phyloP scores from a whole-genome alignment of 805 yeast species.

The Zygosaccharomyces bailii region DNA sequence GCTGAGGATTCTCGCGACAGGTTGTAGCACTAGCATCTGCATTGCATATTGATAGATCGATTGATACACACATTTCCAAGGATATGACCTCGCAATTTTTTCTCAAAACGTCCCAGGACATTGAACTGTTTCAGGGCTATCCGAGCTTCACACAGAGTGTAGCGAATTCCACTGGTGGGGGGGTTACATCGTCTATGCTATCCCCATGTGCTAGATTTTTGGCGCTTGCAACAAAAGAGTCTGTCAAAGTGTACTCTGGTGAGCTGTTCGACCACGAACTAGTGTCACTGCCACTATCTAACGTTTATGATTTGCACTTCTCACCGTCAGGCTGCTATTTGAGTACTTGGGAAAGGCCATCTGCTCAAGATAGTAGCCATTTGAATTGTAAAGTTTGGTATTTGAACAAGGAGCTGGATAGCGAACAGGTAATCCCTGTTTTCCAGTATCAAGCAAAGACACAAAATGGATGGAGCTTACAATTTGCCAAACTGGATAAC shows the following conservation, averaged over 20 bases:
- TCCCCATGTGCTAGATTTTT: conserved; percentile 38
- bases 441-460: conserved; percentile 67
- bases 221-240: conserved; percentile 31
- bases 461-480: conserved; percentile 76
- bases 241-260: conserved; percentile 31
- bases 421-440: conserved; percentile 18
- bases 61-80: conserved; percentile 13
- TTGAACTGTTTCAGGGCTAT: conserved; percentile 37
- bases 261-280: conserved; percentile 24
- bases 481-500: conserved; percentile 36
- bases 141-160: conserved; percentile 30
- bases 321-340: conserved; percentile 84
- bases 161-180: conserved; percentile 20
- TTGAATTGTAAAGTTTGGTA: conserved; percentile 80
- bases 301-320: conserved; percentile 77
- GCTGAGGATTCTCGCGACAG: neutral
- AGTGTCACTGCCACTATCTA: conserved; percentile 42
- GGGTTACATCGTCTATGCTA: conserved; percentile 28
- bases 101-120: conserved; percentile 34
- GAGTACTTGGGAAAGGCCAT: conserved; percentile 88
- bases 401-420: conserved; percentile 46
- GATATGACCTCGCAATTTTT: conserved; percentile 37
- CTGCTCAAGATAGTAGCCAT: conserved; percentile 63
- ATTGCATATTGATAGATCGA: conserved; percentile 6
- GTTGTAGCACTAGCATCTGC: conserved; percentile 3